phyloP scores from a whole-genome alignment of 139 green algal species.

The Coccomyxa sp. region DNA sequence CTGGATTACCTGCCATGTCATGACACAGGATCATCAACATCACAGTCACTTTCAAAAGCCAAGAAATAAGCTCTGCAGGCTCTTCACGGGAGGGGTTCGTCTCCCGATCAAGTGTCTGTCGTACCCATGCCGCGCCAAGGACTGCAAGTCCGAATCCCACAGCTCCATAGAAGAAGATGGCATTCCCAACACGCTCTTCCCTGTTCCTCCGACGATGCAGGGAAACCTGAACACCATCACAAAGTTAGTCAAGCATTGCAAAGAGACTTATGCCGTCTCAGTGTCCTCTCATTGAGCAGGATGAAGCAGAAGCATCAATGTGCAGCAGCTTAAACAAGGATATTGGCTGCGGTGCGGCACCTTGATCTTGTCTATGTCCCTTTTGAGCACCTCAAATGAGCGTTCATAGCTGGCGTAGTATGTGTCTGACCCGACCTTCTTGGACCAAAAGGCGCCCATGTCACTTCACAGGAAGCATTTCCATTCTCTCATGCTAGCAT shows the following conservation, averaged over 20 bases:
- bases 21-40: too few relatives aligned
- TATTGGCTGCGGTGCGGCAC: too few relatives aligned
- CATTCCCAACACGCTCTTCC: not conserved
- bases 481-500: too few relatives aligned
- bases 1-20: conserved; percentile 26
- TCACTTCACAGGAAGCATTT: not conserved
- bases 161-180: conserved; percentile 5
- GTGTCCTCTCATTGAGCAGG: too few relatives aligned
- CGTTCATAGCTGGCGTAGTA: conserved; percentile 19
- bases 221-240: not conserved
- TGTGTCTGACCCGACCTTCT: conserved; percentile 11
- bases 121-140: conserved; percentile 16
- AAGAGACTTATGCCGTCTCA: too few relatives aligned
- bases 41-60: too few relatives aligned
- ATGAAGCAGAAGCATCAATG: too few relatives aligned
- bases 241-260: not conserved
- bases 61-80: too few relatives aligned
- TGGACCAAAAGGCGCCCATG: conserved; percentile 13
- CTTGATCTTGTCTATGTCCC: not conserved
- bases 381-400: conserved; percentile 6
- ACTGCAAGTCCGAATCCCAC: not conserved
- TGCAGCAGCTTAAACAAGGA: too few relatives aligned
- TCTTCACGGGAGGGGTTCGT: too few relatives aligned
- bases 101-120: not conserved
- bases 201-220: not conserved